phyloP scores from a whole-genome alignment of 2,329 filamentous ascomycete genomes.

The Endothia cerciana region DNA sequence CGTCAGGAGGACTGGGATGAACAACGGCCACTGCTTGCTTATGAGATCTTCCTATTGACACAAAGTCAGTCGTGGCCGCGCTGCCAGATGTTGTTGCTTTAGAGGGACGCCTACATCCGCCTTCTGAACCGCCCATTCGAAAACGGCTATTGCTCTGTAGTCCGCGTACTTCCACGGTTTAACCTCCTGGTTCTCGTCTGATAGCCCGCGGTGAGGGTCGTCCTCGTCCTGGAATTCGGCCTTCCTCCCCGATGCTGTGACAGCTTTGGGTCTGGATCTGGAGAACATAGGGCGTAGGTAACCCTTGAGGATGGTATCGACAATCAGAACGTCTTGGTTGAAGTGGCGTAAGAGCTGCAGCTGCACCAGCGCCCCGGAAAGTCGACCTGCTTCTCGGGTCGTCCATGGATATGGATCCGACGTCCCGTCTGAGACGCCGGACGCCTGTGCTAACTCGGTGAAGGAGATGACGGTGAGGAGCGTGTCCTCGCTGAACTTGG shows the following conservation, averaged over 20 bases:
- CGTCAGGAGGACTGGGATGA: conserved; percentile 70
- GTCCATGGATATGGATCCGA: conserved; percentile 32
- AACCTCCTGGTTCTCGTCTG: conserved; percentile 44
- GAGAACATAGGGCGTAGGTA: conserved; percentile 72
- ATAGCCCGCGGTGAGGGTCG: conserved; percentile 40
- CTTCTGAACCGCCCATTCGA: conserved; percentile 62
- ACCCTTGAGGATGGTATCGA: conserved; percentile 60
- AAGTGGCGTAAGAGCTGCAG: conserved; percentile 32
- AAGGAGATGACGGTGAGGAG: conserved; percentile 42
- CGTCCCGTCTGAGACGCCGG: background rate
- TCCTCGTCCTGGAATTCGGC: conserved; percentile 48
- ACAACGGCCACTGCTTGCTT: conserved; percentile 65
- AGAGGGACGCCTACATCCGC: conserved; percentile 43
- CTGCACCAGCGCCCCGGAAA: conserved; percentile 41
- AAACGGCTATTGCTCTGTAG: conserved; percentile 56
- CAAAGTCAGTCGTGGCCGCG: conserved; percentile 22
- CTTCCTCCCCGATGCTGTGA: conserved; percentile 63
- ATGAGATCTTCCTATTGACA: conserved; percentile 46
- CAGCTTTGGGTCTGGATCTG: conserved; percentile 52
- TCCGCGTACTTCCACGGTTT: conserved; percentile 66
- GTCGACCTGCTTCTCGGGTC: conserved; percentile 36
- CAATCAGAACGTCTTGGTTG: conserved; percentile 46
- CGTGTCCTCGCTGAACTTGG: conserved; percentile 32
- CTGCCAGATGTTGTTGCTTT: background rate
- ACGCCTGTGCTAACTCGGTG: conserved; percentile 31